Conservation (phyloP, 352 stramenopile genomes). For the Phytophthora pinifolia region DNA sequence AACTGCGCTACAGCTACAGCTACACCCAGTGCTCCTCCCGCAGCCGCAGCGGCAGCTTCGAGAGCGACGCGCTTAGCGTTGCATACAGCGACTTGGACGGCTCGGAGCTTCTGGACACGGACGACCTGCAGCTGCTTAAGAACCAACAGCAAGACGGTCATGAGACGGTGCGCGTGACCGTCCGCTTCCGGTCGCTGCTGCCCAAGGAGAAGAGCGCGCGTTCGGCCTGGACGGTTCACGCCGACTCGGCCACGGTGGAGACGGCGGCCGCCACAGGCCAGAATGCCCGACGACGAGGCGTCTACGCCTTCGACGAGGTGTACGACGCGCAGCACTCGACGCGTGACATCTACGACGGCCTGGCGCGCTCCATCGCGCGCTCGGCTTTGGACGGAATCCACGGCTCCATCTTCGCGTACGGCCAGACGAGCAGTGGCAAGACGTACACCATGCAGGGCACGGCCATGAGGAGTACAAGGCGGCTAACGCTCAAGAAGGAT, state of each 20-base stretch:
- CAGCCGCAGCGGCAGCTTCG: conserved; percentile 36
- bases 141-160: conserved; percentile 12
- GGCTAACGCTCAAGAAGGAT: conserved; percentile 13
- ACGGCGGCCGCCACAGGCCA: conserved; percentile 19
- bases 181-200: conserved; percentile 41
- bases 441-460: conserved; percentile 77
- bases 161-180: conserved; percentile 41
- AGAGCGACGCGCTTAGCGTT: conserved; percentile 28
- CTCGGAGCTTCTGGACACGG: conserved; percentile 35
- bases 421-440: conserved; percentile 84
- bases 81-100: conserved; percentile 26
- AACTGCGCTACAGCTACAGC: conserved; percentile 23
- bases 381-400: conserved; percentile 75
- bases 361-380: conserved; percentile 62
- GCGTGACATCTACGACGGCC: conserved; percentile 60
- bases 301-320: conserved; percentile 59
- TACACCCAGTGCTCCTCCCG: conserved; percentile 39
- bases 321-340: conserved; percentile 49
- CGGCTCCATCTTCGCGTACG: conserved; percentile 83
- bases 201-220: conserved; percentile 31
- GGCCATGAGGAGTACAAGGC: conserved; percentile 12
- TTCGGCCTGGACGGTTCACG: conserved; percentile 37
- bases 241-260: conserved; percentile 35
- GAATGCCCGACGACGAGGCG: conserved; percentile 20
- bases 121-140: conserved; percentile 38